Evolutionary conservation across 1,139 yeast species (phyloP).

Genomic region (Barnettozyma hawaiiensis): DNA sequence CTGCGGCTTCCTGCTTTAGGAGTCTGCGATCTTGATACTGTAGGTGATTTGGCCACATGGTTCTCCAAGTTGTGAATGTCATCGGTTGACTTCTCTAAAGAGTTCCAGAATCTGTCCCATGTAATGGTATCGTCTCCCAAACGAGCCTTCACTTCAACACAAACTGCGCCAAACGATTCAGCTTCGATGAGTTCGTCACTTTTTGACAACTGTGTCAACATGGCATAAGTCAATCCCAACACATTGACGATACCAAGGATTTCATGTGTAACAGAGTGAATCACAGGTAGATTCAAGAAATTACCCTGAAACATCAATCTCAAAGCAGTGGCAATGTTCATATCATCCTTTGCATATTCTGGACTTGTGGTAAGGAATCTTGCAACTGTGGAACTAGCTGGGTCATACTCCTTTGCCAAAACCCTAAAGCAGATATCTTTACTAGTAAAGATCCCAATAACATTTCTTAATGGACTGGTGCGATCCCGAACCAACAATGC

Average conservation of each 20-base stretch:
- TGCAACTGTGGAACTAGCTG: slow-evolving; percentile 32
- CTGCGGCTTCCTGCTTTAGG: slow-evolving; percentile 17
- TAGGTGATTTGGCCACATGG: slow-evolving; percentile 18
- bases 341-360: slow-evolving; percentile 33
- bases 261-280: slow-evolving; percentile 24
- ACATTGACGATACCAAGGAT: slow-evolving; percentile 38
- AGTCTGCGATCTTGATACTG: slow-evolving; percentile 17
- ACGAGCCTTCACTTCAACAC: slow-evolving; percentile 24
- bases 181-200: slow-evolving; percentile 22
- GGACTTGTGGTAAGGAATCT: slow-evolving; percentile 39
- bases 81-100: slow-evolving; percentile 29
- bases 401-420: slow-evolving; percentile 31
- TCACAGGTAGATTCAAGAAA: slow-evolving; percentile 36
- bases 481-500: slow-evolving; percentile 34
- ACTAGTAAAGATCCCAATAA: slow-evolving; percentile 38
- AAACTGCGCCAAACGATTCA: slow-evolving; percentile 21
- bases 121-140: slow-evolving; percentile 28
- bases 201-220: slow-evolving; percentile 30
- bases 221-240: slow-evolving; percentile 34
- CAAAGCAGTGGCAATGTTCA: slow-evolving; percentile 35
- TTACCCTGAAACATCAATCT: slow-evolving; percentile 40
- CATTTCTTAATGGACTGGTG: slow-evolving; percentile 22
- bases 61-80: slow-evolving; percentile 23
- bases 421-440: slow-evolving; percentile 38
- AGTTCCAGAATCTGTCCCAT: slow-evolving; percentile 37